Conservation (phyloP, 1,139 yeast genomes). For the Taiozyma sp. region DNA sequence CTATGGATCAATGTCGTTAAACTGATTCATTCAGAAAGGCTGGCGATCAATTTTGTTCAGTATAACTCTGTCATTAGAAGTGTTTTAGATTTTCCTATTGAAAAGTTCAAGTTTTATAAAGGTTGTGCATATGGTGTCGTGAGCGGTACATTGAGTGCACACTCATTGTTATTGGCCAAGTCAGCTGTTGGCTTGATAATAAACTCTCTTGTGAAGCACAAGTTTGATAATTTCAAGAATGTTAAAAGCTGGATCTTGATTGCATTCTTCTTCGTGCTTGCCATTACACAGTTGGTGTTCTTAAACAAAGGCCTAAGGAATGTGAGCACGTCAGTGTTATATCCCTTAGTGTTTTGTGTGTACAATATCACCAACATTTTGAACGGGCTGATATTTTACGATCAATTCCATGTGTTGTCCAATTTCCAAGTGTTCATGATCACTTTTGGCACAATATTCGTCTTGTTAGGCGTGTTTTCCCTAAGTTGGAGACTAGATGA, state of each 20-base stretch:
- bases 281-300: constrained; percentile 70
- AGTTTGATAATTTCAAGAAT: constrained; percentile 15
- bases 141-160: constrained; percentile 82
- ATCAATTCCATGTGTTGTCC: constrained; percentile 41
- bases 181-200: constrained; percentile 69
- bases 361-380: constrained; percentile 72
- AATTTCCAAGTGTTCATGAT: constrained; percentile 38
- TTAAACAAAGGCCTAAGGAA: constrained; percentile 70
- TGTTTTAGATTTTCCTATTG: constrained; percentile 5
- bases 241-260: constrained; percentile 38
- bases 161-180: constrained; percentile 80
- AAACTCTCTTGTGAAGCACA: constrained; percentile 37
- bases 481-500: constrained; percentile 44
- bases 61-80: constrained; percentile 4
- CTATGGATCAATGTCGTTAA: constrained; percentile 21
- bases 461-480: constrained; percentile 50
- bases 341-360: constrained; percentile 82
- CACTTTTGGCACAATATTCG: constrained; percentile 43
- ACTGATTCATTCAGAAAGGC: constrained; percentile 5
- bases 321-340: constrained; percentile 72
- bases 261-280: constrained; percentile 55
- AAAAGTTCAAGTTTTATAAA: constrained; percentile 20
- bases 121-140: constrained; percentile 66
- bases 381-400: constrained; percentile 66
- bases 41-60: not conserved